Evolutionary conservation across 2,329 filamentous ascomycete species (phyloP).

Genomic region (Alternaria hordeiaustralica): DNA sequence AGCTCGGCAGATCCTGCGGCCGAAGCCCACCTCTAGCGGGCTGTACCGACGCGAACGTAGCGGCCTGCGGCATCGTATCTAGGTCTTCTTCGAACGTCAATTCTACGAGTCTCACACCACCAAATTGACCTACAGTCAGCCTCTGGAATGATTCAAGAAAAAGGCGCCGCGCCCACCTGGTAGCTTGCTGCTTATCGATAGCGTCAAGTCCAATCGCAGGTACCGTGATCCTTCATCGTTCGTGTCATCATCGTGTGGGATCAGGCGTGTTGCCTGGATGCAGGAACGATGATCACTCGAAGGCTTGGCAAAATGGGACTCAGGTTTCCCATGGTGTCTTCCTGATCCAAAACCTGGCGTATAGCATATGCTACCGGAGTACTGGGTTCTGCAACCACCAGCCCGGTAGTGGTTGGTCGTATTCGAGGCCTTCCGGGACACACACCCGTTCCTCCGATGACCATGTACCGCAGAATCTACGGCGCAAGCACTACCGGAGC

Average conservation of each 20-base stretch:
- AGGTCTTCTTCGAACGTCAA: not conserved
- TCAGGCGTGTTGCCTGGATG: not conserved
- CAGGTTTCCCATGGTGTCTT: not conserved
- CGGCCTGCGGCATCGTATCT: conserved; percentile 1
- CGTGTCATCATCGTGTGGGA: not conserved
- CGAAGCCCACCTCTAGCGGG: conserved; percentile 11
- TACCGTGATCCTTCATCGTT: not conserved
- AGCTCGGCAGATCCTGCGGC: conserved; percentile 5
- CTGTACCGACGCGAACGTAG: not conserved
- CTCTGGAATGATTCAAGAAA: not conserved
- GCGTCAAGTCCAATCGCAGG: not conserved
- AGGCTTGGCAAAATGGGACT: not conserved
- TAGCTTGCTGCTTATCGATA: conserved; percentile 5
- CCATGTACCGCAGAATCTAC: conserved; percentile 10
- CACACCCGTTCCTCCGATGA: conserved; percentile 19
- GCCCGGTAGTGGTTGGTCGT: conserved; percentile 13
- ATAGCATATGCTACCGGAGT: not conserved
- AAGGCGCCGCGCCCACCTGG: not conserved
- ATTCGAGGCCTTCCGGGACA: conserved; percentile 11
- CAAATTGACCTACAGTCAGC: not conserved
- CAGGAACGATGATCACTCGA: conserved; percentile 4
- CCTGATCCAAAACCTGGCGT: not conserved
- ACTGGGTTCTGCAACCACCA: conserved; percentile 10
- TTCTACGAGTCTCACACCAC: not conserved
- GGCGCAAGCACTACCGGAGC: conserved; percentile 19